These are phyloP conservation scores for Hypoxylon sp. DNA, from an alignment of 2,329 filamentous ascomycete genomes.

Conservation along the genomic window DNA sequence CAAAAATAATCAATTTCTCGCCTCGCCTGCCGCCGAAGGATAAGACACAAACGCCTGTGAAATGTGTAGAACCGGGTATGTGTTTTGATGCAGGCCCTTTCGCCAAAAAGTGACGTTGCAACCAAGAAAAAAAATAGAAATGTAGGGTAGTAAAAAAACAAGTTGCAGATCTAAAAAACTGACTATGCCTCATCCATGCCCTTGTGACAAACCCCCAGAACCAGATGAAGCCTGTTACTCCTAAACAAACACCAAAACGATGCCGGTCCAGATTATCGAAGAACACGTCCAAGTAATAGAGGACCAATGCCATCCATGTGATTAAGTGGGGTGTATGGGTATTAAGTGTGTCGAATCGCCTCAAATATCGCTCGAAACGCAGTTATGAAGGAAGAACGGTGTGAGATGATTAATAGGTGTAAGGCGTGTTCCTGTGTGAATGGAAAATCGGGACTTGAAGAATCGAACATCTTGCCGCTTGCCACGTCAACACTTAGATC, in stretches of 20 bases:
- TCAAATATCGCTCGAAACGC: slow-evolving; percentile 23
- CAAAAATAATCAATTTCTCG: slow-evolving; percentile 36
- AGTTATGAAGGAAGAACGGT: slow-evolving; percentile 15
- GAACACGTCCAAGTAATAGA: slow-evolving; percentile 21
- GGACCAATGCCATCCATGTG: slow-evolving; percentile 27
- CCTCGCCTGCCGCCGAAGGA: slow-evolving; percentile 26
- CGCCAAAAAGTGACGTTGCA: slow-evolving; percentile 33
- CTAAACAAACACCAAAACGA: slow-evolving; percentile 42
- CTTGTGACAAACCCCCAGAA: slow-evolving; percentile 21
- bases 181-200: slow-evolving; percentile 38
- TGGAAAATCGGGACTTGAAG: slow-evolving; percentile 16
- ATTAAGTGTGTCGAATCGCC: slow-evolving; percentile 31
- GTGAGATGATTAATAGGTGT: slow-evolving; percentile 30
- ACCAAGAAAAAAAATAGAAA: slow-evolving; percentile 25
- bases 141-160: slow-evolving; percentile 17
- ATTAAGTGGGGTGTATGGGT: slow-evolving; percentile 39
- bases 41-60: slow-evolving; percentile 37
- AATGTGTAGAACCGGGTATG: slow-evolving; percentile 39
- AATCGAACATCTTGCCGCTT: slow-evolving; percentile 23
- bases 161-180: slow-evolving; percentile 38
- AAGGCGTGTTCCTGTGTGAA: slow-evolving; percentile 21
- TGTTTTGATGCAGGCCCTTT: slow-evolving; percentile 40
- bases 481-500: slow-evolving; percentile 39
- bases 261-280: slow-evolving; percentile 39
- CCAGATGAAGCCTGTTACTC: slow-evolving; percentile 40